Conservation (phyloP, 805 yeast species). For the Zygosaccharomyces bisporus region DNA sequence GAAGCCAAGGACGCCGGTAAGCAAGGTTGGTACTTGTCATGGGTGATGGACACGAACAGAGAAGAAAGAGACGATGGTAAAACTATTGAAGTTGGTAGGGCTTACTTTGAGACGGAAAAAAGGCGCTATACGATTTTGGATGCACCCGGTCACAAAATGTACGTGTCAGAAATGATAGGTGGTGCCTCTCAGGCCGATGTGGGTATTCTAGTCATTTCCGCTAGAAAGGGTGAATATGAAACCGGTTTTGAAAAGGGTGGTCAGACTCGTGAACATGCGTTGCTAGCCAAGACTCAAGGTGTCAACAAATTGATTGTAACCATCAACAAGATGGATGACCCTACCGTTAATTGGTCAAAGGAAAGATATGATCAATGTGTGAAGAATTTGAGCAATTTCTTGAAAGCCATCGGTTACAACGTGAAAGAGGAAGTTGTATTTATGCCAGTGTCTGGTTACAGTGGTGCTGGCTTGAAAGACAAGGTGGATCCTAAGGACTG, state of each 20-base stretch:
- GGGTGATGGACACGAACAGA: constrained; percentile 99
- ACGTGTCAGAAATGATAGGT: constrained; percentile 98
- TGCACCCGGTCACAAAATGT: constrained; percentile 99
- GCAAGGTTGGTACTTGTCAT: constrained; percentile 98
- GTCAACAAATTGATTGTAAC: constrained; percentile 90
- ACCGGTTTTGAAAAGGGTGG: constrained; percentile 99
- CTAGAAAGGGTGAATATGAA: constrained; percentile 99
- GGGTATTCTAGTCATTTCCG: constrained; percentile 94
- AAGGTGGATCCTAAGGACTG: constrained; percentile 66
- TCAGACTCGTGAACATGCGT: constrained; percentile 97
- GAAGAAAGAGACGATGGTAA: constrained; percentile 99
- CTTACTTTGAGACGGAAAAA: constrained; percentile 95
- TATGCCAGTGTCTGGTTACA: constrained; percentile 98
- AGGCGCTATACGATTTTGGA: constrained; percentile 97
- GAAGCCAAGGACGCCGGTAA: constrained; percentile 99
- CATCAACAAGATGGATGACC: constrained; percentile 98
- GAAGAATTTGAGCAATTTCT: constrained; percentile 67
- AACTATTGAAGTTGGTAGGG: constrained; percentile 98
- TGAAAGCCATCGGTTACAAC: constrained; percentile 86
- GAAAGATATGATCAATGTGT: constrained; percentile 96
- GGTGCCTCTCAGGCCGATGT: constrained; percentile 99
- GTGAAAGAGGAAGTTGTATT: constrained; percentile 76
- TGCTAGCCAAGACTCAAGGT: constrained; percentile 97
- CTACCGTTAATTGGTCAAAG: constrained; percentile 93
- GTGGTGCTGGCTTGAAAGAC: constrained; percentile 95